Percentiles rank a stretch among this genome's conserved stretches.
phyloP scores from a whole-genome alignment of 2,329 filamentous ascomycete species.

The Colletotrichum musae region DNA sequence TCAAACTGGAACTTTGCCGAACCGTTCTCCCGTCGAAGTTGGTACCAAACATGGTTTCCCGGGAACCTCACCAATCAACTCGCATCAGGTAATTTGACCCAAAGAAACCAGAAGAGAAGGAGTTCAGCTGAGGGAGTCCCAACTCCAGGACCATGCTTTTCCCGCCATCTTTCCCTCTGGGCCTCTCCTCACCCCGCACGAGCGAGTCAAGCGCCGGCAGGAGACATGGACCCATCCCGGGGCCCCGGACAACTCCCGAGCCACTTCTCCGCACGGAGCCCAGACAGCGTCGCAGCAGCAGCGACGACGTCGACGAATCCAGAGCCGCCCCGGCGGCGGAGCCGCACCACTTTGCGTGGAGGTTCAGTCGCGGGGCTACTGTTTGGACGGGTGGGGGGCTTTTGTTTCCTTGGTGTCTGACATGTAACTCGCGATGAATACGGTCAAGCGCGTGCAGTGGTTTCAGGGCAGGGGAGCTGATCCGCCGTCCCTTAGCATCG shows the following conservation, averaged over 20 bases:
- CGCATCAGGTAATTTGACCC: too few species aligned
- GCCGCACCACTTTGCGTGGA: constrained; percentile 31
- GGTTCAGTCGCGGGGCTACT: neutral
- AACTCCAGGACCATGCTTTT: neutral
- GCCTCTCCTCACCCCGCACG: constrained; percentile 12
- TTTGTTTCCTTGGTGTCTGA: neutral
- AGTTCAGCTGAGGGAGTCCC: neutral
- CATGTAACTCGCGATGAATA: neutral
- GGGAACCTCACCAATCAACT: too few species aligned
- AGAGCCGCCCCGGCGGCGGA: neutral
- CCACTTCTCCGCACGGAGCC: constrained; percentile 21
- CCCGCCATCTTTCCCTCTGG: neutral
- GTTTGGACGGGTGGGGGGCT: constrained; percentile 4
- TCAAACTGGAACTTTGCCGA: too few species aligned
- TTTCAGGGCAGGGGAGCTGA: neutral
- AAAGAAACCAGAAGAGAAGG: too few species aligned
- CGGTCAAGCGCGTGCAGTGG: neutral
- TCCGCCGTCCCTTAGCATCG: neutral
- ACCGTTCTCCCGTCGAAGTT: too few species aligned
- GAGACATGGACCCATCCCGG: constrained; percentile 17
- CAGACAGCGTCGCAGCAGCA: neutral
- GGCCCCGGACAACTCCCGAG: constrained; percentile 35
- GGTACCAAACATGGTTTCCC: too few species aligned
- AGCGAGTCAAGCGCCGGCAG: constrained; percentile 24
- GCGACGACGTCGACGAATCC: constrained; percentile 2